phyloP scores from a whole-genome alignment of 805 yeast species.

The Lachancea dasiensis region DNA sequence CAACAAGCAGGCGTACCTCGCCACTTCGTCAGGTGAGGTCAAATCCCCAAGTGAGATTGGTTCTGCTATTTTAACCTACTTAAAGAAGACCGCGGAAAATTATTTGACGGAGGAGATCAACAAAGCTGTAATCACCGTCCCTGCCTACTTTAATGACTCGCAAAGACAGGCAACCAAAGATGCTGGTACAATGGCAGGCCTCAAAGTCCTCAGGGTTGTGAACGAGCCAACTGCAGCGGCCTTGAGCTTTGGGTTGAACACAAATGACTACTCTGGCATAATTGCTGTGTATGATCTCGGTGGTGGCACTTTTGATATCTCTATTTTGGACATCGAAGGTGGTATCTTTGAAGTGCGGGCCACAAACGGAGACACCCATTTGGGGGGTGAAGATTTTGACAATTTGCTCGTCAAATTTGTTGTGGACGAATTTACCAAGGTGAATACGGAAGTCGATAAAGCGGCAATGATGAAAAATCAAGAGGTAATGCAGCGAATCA shows the following conservation, averaged over 20 bases:
- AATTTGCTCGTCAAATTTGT: slow-evolving; percentile 54
- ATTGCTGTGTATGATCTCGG: slow-evolving; percentile 65
- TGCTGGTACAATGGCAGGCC: slow-evolving; percentile 71
- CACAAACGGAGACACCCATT: slow-evolving; percentile 78
- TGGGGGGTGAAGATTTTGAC: slow-evolving; percentile 86
- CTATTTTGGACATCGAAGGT: slow-evolving; percentile 69
- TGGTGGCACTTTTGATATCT: slow-evolving; percentile 82
- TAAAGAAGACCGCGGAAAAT: slow-evolving; percentile 60
- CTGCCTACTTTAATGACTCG: slow-evolving; percentile 77
- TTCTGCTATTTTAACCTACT: slow-evolving; percentile 55
- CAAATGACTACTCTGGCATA: slow-evolving; percentile 36
- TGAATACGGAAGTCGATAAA: slow-evolving; percentile 39
- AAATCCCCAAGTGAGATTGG: slow-evolving; percentile 69
- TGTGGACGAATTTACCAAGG: slow-evolving; percentile 48
- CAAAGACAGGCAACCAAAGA: slow-evolving; percentile 81
- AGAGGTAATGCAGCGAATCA: slow-evolving; percentile 62
- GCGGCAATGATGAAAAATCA: slow-evolving; percentile 39
- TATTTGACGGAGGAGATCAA: slow-evolving; percentile 47
- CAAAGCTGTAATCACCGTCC: slow-evolving; percentile 79
- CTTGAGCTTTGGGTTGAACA: slow-evolving; percentile 69
- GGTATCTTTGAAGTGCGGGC: slow-evolving; percentile 79
- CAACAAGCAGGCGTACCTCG: slow-evolving; percentile 68
- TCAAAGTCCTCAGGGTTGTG: slow-evolving; percentile 67
- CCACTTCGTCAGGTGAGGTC: slow-evolving; percentile 35
- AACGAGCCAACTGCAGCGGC: slow-evolving; percentile 89